Base-by-base conservation (phyloP, 805 yeast genomes). In the Wickerhamomyces ciferrii region DNA sequence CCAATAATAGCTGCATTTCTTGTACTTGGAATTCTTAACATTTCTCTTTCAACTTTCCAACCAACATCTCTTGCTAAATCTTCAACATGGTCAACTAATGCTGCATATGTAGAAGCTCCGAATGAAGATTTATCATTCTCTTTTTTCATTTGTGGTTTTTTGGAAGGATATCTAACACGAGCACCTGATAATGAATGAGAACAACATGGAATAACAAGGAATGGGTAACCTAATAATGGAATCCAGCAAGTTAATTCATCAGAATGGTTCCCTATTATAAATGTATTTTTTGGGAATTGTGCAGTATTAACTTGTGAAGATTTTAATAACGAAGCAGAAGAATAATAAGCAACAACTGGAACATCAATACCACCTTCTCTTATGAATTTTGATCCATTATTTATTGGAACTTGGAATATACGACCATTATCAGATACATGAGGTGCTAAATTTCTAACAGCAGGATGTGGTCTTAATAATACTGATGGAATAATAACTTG, bases 181-280 rank as follows among this genome's bases (percentile, higher is more conserved):
- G 80, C 82, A 2, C 98, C 98, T 6, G 83, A 76, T 39, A 92
- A 72, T 2, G 85, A 80, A 64, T 92, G 96, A 0, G 97, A 90
- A 63, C 98, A 92, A 62, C 98, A 92, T 11, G 98, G 98, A 38
- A 92, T 87, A 10, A 89, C 96, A 71, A 92, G 70, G 61, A 88
- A 92, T 7, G 97, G 96, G 51, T 75, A 85, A 0, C 89, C 90
- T 11, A 92, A 66, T 11, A 92, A 68, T 3, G 98, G 98, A 34
- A 92, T 82, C 97, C 98, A 92, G 53, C 96, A 86, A 0, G 97
- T 91, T 47, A 92, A 72, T 61, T 92, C 98, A 62, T 92, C 98
- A 1, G 96, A 87, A 60, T 92, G 98, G 61, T 92, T 92, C 1
- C 98, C 98, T 40, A 92, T 90, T 32, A 91, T 66, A 57, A 92